A percentile compares a stretch with the other conserved stretches of the same genome.
These are phyloP conservation scores for Rhodofomes roseus DNA, from an alignment of 1,284 basidiomycete species.

Conservation along the genomic window DNA sequence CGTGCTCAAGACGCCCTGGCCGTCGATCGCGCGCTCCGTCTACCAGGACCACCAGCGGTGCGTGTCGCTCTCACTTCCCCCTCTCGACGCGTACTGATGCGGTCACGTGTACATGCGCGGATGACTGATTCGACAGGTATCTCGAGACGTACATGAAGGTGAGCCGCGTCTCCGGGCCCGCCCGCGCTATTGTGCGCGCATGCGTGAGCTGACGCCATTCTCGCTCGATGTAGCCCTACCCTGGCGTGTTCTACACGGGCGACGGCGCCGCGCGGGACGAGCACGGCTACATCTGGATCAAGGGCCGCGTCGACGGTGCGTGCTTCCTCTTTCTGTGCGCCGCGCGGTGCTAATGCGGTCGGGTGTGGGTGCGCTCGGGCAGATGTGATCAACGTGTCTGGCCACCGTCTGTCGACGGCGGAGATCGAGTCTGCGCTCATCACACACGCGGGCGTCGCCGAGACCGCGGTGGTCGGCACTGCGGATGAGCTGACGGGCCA, in stretches of 20 bases:
- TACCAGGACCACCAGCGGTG: slow-evolving; percentile 80
- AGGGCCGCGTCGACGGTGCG: slow-evolving; percentile 92
- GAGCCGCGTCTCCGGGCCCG: slow-evolving; percentile 11
- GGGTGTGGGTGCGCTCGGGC: not conserved
- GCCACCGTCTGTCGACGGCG: slow-evolving; percentile 94
- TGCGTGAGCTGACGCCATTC: not conserved
- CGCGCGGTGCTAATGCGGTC: not conserved
- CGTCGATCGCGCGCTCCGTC: slow-evolving; percentile 93
- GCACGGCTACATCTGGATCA: slow-evolving; percentile 98
- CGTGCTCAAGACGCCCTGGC: slow-evolving; percentile 87
- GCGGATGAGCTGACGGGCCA: slow-evolving; percentile 87
- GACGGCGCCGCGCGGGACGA: slow-evolving; percentile 94
- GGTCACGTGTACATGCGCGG: slow-evolving; percentile 4
- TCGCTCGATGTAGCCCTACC: slow-evolving; percentile 54
- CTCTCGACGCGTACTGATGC: not conserved
- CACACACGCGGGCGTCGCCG: slow-evolving; percentile 90
- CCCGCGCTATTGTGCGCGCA: too few species aligned
- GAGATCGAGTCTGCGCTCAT: slow-evolving; percentile 98
- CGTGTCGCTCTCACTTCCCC: slow-evolving; percentile 38
- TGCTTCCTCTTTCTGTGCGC: slow-evolving; percentile 10
- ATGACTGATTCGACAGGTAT: slow-evolving; percentile 21
- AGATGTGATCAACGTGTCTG: slow-evolving; percentile 94
- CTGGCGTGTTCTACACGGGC: slow-evolving; percentile 92
- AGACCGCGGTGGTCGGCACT: slow-evolving; percentile 90
- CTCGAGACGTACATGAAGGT: slow-evolving; percentile 93